phyloP scores from a whole-genome alignment of 1,284 basidiomycete genomes.

The Rhodofomes roseus region DNA sequence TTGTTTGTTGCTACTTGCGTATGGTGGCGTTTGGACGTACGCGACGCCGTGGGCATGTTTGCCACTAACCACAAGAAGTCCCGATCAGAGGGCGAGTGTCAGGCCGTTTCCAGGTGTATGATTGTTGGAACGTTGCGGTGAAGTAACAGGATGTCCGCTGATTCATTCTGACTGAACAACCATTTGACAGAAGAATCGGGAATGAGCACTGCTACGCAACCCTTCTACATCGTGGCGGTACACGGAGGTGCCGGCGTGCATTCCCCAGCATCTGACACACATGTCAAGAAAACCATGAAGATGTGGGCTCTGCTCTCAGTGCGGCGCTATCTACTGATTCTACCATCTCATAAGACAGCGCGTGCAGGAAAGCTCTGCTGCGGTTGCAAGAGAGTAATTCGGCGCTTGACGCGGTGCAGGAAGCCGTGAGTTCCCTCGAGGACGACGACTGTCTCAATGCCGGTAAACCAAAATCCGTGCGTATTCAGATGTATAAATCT shows the following conservation, averaged over 20 bases:
- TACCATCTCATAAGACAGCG: conserved; percentile 29
- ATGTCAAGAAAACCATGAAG: conserved; percentile 50
- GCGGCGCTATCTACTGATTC: background rate
- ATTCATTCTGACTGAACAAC: too few relatives aligned
- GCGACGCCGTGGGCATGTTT: too few relatives aligned
- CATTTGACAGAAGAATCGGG: too few relatives aligned
- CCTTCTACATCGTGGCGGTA: conserved; percentile 39
- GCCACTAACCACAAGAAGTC: too few relatives aligned
- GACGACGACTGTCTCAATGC: conserved; percentile 63
- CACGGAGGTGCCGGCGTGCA: conserved; percentile 71
- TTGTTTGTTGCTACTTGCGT: conserved; percentile 18
- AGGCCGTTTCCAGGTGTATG: too few relatives aligned
- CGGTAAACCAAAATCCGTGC: conserved; percentile 33
- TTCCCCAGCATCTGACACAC: conserved; percentile 36
- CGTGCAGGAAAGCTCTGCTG: conserved; percentile 38
- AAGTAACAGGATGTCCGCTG: too few relatives aligned
- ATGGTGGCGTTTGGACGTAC: background rate
- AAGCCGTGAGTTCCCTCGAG: conserved; percentile 54
- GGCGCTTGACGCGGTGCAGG: conserved; percentile 43
- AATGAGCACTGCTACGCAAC: background rate
- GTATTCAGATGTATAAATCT: background rate
- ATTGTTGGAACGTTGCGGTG: too few relatives aligned
- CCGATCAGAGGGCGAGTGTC: too few relatives aligned
- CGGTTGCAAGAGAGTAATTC: conserved; percentile 14
- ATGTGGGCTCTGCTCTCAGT: conserved; percentile 34